Evolutionary conservation across 2,329 filamentous ascomycete species (phyloP).

Genomic region (Fusarium pilosicola): DNA sequence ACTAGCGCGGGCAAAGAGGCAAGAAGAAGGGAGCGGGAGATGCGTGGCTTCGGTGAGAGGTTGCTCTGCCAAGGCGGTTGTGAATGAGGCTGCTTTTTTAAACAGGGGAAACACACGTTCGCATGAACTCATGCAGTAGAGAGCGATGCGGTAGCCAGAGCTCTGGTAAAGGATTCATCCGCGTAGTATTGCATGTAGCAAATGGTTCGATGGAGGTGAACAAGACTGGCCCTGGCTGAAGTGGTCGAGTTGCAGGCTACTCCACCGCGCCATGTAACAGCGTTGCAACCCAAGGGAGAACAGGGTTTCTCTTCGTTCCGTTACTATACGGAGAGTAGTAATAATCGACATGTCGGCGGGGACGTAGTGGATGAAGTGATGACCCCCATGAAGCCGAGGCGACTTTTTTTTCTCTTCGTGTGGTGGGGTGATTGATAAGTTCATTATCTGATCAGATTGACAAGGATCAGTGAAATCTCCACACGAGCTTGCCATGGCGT

Average conservation of each 20-base stretch:
- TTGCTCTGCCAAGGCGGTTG: background rate
- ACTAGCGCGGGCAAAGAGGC: background rate
- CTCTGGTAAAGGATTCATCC: background rate
- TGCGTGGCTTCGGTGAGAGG: background rate
- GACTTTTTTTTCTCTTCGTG: background rate
- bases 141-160: background rate
- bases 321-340: constrained; percentile 14
- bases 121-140: background rate
- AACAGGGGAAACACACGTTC: background rate
- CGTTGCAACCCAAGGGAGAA: constrained; percentile 1
- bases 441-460: constrained; percentile 36
- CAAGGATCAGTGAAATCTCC: constrained; percentile 17
- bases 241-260: constrained; percentile 17
- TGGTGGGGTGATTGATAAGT: constrained; percentile 40
- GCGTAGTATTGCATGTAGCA: background rate
- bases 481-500: constrained; percentile 22
- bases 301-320: constrained; percentile 2
- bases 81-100: background rate
- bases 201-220: constrained; percentile 2
- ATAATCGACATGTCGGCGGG: constrained; percentile 29
- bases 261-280: constrained; percentile 6
- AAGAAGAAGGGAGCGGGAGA: background rate
- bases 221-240: background rate
- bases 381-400: constrained; percentile 1
- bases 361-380: background rate